Conservation (phyloP, 2,329 filamentous ascomycete genomes). For the Penicillium fuscoglaucum region DNA sequence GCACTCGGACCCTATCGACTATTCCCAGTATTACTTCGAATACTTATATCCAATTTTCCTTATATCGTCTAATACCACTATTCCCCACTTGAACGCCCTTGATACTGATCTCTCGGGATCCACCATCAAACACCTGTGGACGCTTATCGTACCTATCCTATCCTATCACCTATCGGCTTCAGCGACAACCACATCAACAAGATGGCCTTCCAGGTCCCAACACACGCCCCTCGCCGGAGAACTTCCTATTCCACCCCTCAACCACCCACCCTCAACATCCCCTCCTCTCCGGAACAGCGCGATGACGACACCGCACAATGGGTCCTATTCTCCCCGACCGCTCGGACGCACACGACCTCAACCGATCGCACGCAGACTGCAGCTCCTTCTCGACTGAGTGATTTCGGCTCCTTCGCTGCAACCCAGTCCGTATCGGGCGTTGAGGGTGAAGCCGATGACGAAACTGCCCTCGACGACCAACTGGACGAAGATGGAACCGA, state of each 20-base stretch:
- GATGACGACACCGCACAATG: conserved; percentile 83
- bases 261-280: conserved; percentile 31
- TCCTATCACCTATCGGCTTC: conserved; percentile 7
- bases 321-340: conserved; percentile 87
- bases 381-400: conserved; percentile 72
- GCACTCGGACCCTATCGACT: neutral
- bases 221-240: conserved; percentile 38
- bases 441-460: conserved; percentile 38
- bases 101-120: neutral
- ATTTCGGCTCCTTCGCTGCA: conserved; percentile 73
- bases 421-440: conserved; percentile 55
- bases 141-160: conserved; percentile 11
- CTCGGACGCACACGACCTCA: conserved; percentile 66
- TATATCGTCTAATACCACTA: neutral
- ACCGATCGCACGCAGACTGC: conserved; percentile 65
- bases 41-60: neutral
- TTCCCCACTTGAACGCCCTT: neutral
- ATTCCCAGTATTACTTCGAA: neutral
- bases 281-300: conserved; percentile 38
- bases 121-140: neutral
- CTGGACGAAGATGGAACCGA: conserved; percentile 64
- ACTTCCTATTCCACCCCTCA: conserved; percentile 35
- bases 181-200: conserved; percentile 3
- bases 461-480: conserved; percentile 61
- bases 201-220: conserved; percentile 43